phyloP scores from a whole-genome alignment of 106 monocot genomes.

The Cymbidium sinense region DNA sequence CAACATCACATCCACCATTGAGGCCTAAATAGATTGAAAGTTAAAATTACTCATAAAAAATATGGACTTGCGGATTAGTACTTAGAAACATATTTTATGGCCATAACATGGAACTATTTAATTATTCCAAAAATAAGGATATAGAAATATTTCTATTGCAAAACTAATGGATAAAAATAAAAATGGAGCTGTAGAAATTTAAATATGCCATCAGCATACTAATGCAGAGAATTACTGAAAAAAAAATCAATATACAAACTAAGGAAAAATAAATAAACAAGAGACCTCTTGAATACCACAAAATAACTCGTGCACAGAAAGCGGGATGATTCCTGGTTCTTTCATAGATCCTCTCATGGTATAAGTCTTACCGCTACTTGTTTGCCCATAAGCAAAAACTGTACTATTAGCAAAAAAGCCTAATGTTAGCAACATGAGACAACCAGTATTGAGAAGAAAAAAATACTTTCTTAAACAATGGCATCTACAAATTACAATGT shows the following conservation, averaged over 20 bases:
- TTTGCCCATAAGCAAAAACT: slow-evolving; percentile 21
- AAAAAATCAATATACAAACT: background rate
- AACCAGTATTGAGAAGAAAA: background rate
- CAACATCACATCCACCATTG: background rate
- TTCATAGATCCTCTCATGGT: slow-evolving; percentile 21
- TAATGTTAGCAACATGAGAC: slow-evolving; percentile 54
- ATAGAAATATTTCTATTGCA: background rate
- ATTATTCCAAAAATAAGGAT: background rate
- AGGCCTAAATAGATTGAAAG: background rate
- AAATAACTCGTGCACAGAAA: slow-evolving; percentile 81
- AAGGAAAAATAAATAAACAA: background rate
- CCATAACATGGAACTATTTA: background rate
- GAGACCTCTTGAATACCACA: slow-evolving; percentile 66
- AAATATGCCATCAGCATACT: background rate
- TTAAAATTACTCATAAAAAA: background rate
- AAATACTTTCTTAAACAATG: background rate
- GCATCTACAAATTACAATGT: background rate
- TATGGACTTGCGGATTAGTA: background rate
- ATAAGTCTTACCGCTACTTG: slow-evolving; percentile 14
- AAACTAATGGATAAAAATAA: background rate
- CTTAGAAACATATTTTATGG: background rate
- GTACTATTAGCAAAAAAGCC: slow-evolving; percentile 72
- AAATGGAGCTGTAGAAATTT: background rate
- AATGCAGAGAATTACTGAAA: background rate
- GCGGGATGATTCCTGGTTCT: slow-evolving; percentile 89